Conservation (phyloP, 441 rosid genomes). For the Pelargonium fulgidum region DNA sequence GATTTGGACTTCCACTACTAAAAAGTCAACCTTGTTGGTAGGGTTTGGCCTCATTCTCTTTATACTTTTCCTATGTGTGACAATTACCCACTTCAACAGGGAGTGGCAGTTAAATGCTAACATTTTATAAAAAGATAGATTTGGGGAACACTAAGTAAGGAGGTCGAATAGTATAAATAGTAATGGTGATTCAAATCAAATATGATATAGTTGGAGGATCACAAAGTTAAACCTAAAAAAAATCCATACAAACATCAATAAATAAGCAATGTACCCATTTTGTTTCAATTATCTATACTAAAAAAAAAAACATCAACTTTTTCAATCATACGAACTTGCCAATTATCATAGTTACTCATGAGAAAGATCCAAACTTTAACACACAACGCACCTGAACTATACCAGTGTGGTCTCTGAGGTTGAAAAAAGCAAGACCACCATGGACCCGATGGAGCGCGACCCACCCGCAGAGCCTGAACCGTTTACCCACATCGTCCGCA, state of each 20-base stretch:
- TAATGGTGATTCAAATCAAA: no score
- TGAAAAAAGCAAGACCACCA: slow-evolving; percentile 82
- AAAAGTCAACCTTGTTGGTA: no score
- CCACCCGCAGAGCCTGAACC: slow-evolving; percentile 90
- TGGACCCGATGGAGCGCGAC: slow-evolving; percentile 88
- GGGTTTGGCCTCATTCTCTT: no score
- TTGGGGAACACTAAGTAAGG: no score
- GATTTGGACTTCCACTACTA: no score
- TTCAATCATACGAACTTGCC: not conserved
- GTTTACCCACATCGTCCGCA: slow-evolving; percentile 52
- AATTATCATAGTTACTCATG: not conserved
- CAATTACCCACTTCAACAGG: no score
- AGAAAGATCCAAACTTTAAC: not conserved
- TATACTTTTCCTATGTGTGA: no score
- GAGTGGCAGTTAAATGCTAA: no score
- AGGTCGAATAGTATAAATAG: no score
- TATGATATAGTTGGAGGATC: no score
- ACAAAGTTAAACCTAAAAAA: not conserved
- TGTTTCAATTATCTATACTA: not conserved
- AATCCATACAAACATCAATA: not conserved
- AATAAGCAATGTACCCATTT: not conserved
- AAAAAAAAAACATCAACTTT: not conserved
- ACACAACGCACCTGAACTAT: slow-evolving; percentile 62
- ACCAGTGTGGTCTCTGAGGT: slow-evolving; percentile 93
- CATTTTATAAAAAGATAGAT: no score